phyloP scores from a whole-genome alignment of 2,329 filamentous ascomycete genomes.

The Massarina eburnea region DNA sequence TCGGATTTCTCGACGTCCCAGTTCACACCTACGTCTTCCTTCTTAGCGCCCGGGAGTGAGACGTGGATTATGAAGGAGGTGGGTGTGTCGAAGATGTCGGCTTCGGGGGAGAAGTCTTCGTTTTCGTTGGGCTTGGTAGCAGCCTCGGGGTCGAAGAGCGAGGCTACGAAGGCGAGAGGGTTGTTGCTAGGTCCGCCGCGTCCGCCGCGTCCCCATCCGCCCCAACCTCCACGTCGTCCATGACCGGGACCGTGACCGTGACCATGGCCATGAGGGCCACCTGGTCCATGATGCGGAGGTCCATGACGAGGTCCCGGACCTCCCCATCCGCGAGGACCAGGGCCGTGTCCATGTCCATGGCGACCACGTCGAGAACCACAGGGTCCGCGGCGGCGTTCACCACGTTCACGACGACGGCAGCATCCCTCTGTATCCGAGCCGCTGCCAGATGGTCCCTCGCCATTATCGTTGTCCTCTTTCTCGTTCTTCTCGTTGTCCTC shows the following conservation, averaged over 20 bases:
- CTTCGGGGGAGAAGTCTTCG: constrained; percentile 61
- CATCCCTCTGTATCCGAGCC: constrained; percentile 29
- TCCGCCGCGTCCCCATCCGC: constrained; percentile 17
- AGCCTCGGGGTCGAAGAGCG: constrained; percentile 38
- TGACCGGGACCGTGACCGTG: constrained; percentile 6
- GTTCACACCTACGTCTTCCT: constrained; percentile 74
- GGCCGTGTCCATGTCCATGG: constrained; percentile 4
- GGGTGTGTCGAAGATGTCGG: constrained; percentile 74
- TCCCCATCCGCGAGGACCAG: constrained; percentile 11
- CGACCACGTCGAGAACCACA: constrained; percentile 17
- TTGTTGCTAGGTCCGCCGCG: constrained; percentile 21
- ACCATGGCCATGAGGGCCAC: constrained; percentile 14
- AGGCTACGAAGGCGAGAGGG: constrained; percentile 30
- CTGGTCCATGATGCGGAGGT: no score
- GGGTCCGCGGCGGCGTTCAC: constrained; percentile 19
- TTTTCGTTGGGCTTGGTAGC: constrained; percentile 19
- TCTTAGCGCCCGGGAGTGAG: constrained; percentile 75
- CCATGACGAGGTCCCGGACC: constrained; percentile 11
- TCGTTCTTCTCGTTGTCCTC: constrained; percentile 21
- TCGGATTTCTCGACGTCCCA: constrained; percentile 70
- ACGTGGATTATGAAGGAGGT: constrained; percentile 66
- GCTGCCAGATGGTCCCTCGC: constrained; percentile 30
- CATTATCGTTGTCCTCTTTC: constrained; percentile 25
- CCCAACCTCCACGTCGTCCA: constrained; percentile 26
- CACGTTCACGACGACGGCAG: constrained; percentile 17